These are phyloP conservation scores for Oryza punctata DNA, from an alignment of 176 grass and related monocot genomes.

Conservation along the genomic window DNA sequence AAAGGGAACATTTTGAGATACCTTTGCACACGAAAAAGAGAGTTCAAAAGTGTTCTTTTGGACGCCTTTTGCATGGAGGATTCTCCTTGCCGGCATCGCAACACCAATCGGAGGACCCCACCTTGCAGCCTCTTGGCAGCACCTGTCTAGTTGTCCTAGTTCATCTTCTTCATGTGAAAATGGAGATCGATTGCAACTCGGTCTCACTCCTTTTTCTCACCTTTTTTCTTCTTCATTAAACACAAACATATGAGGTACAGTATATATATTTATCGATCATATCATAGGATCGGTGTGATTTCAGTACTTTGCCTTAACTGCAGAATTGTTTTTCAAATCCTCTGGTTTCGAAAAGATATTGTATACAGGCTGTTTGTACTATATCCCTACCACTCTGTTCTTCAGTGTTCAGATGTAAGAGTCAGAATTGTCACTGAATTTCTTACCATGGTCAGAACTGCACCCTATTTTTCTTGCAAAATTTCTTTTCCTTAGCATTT, in stretches of 20 bases:
- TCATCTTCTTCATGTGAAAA: conserved; percentile 40
- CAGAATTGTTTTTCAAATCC: neutral
- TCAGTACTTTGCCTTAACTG: conserved; percentile 4
- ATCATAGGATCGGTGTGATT: conserved; percentile 24
- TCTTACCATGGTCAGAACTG: neutral
- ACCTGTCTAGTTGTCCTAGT: neutral
- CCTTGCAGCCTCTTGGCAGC: neutral
- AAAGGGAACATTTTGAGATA: neutral
- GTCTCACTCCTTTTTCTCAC: neutral
- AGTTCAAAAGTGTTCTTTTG: conserved; percentile 28
- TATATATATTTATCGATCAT: neutral
- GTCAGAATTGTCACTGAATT: neutral
- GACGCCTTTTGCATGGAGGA: conserved; percentile 24
- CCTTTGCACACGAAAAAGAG: neutral
- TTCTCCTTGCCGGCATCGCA: neutral
- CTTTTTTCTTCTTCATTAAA: neutral
- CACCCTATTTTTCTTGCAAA: neutral
- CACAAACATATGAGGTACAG: neutral
- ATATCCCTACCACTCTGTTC: neutral
- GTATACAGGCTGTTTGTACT: neutral
- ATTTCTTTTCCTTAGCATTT: neutral
- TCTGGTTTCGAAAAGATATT: neutral
- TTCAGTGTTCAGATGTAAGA: neutral
- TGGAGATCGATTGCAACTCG: neutral
- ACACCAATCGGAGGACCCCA: neutral